These are phyloP conservation scores for Gracilaria domingensis DNA, from an alignment of 23 red algal genomes.

Conservation along the genomic window DNA sequence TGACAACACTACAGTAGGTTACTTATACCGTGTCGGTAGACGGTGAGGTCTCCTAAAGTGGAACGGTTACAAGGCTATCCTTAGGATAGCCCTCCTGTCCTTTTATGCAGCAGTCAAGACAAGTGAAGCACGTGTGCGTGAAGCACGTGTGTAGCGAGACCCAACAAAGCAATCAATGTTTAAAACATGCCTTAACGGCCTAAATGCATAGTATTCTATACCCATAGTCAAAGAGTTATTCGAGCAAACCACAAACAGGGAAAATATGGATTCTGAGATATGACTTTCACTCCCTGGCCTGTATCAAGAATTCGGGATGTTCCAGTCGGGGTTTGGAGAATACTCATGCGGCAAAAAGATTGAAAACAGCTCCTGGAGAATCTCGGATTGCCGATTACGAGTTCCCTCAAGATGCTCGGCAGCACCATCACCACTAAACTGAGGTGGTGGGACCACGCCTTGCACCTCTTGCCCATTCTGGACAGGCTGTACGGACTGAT, in stretches of 20 bases:
- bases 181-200: neutral
- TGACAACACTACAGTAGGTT: no score
- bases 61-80: no score
- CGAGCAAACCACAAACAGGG: neutral
- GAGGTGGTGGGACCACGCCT: neutral
- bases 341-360: neutral
- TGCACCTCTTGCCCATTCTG: neutral
- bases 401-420: neutral
- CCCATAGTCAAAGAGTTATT: neutral
- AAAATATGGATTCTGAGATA: neutral
- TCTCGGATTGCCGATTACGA: neutral
- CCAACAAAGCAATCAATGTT: neutral
- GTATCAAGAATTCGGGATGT: neutral
- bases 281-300: neutral
- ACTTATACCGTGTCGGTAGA: no score
- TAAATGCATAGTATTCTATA: neutral
- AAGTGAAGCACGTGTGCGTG: no score
- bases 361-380: neutral
- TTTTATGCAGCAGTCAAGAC: neutral
- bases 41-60: no score
- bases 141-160: neutral
- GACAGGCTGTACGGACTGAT: neutral
- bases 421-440: no score
- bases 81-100: no score
- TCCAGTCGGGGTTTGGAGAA: neutral